These are phyloP conservation scores for Myriangium duriaei DNA, from an alignment of 2,329 filamentous ascomycete species.

Conservation along the genomic window DNA sequence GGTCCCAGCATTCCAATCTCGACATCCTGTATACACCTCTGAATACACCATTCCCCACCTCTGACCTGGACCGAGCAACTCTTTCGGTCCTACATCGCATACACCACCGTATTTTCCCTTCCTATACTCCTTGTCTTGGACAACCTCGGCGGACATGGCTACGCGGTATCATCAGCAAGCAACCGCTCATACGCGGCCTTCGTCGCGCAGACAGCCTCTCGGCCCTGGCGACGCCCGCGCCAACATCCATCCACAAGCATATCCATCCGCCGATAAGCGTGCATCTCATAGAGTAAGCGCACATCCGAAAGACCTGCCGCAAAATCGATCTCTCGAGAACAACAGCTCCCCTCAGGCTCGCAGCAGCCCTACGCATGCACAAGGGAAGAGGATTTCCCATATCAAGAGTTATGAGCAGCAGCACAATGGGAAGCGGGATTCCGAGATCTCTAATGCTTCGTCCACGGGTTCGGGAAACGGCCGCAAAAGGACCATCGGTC, in stretches of 20 bases:
- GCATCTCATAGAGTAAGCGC: constrained; percentile 12
- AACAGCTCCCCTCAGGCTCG: constrained; percentile 28
- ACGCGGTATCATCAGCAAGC: constrained; percentile 10
- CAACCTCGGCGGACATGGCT: constrained; percentile 6
- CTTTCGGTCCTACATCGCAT: too few species aligned
- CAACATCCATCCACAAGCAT: constrained; percentile 11
- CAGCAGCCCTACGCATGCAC: constrained; percentile 21
- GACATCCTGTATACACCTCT: too few species aligned
- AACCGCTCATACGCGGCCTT: constrained; percentile 8
- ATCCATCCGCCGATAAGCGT: constrained; percentile 12
- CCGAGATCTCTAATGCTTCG: constrained; percentile 43
- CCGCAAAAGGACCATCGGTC: constrained; percentile 67
- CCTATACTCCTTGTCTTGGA: constrained; percentile 2
- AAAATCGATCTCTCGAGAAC: constrained; percentile 35
- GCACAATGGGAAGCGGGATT: constrained; percentile 38
- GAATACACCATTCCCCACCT: too few species aligned
- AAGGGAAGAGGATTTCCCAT: constrained; percentile 41
- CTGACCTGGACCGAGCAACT: too few species aligned
- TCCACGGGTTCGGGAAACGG: constrained; percentile 38
- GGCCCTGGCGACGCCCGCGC: constrained; percentile 13
- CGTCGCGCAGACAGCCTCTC: constrained; percentile 12
- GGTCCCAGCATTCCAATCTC: background rate
- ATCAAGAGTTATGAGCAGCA: constrained; percentile 33
- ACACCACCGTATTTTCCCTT: too few species aligned
- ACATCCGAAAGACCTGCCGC: constrained; percentile 20